Percentiles rank a stretch among this genome's conserved stretches.
phyloP scores from a whole-genome alignment of 176 grass and related monocot species.

The Pontederia crassipes region DNA sequence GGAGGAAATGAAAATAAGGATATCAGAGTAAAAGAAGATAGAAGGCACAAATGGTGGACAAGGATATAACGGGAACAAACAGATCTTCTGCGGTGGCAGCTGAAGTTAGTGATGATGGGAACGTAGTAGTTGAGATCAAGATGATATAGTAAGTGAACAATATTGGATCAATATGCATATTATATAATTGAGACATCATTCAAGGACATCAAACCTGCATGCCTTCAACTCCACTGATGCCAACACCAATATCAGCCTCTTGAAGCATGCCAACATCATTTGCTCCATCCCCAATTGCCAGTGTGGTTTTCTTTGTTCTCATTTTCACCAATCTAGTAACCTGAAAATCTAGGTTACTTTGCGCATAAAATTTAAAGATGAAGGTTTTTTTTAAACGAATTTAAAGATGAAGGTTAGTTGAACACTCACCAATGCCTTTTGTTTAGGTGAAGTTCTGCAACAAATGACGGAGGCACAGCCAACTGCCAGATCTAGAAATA shows the following conservation, averaged over 20 bases:
- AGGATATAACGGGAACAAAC: too few species aligned
- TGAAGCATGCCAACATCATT: slow-evolving; percentile 98
- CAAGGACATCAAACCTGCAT: slow-evolving; percentile 56
- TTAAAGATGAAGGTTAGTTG: neutral
- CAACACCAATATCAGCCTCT: slow-evolving; percentile 89
- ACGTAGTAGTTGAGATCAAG: too few species aligned
- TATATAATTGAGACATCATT: neutral
- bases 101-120: too few species aligned
- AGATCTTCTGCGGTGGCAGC: too few species aligned
- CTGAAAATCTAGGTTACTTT: slow-evolving; percentile 12
- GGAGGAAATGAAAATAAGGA: too few species aligned
- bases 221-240: slow-evolving; percentile 88
- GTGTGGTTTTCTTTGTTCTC: slow-evolving; percentile 45
- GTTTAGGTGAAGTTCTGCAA: slow-evolving; percentile 86
- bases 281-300: slow-evolving; percentile 86
- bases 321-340: slow-evolving; percentile 79
- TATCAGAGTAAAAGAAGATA: too few species aligned
- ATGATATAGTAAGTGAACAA: neutral
- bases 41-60: too few species aligned
- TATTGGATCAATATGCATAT: neutral
- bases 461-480: slow-evolving; percentile 75
- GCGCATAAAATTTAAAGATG: neutral
- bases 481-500: slow-evolving; percentile 53
- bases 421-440: slow-evolving; percentile 79
- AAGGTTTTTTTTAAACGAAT: too few species aligned